Base-by-base conservation (phyloP, 192 early-diverging fungal genomes). In the Allomyces arbusculus region DNA sequence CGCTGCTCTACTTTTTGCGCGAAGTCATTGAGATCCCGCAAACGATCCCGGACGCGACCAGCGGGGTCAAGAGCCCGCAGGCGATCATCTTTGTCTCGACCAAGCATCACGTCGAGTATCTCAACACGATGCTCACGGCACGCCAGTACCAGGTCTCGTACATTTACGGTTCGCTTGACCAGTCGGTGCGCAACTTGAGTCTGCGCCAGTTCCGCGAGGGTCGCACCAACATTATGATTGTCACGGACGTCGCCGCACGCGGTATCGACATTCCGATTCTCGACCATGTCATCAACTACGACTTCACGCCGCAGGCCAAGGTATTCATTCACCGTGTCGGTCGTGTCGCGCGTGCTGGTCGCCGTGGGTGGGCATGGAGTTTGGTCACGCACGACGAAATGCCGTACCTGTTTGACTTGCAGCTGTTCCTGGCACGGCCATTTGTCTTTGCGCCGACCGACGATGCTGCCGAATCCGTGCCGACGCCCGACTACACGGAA, bases 181-280 rank as follows among this genome's bases (percentile, higher is more conserved):
- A 95, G 73, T 80, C 86, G 0, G 90, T 91, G 16, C 83, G 95
- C 68, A 87, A 86, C 66, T 86, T 86, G 63, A 89, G 97, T 73
- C 91, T 95, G 55, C 75, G 82, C 63, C 77, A 82, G 61, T 98
- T 99, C 76, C 78, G 92, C 19, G 77, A 78, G 14, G 91, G 89
- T 3, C 76, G 80, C 24, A 82, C 84, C 61, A 87, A 91, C 68
- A 63, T 94, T 0, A 67, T 99, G 55, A 82, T 99, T 20, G 95
- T 99, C 23, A 99, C 95, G 14, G 95, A 97, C 74, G 89, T 99
- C 11, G 95, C 95, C n/a, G 92, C 93, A 10, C 88, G 94, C 80
- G 95, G 95, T 88, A 91, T 99, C 68, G 95, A 99, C 81, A 91
- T 99, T 45, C 95, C 95, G 44, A 86, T 95, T 26, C 76, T 99